These are phyloP conservation scores for Suillus cothurnatus DNA, from an alignment of 768 basidiomycete species.

Conservation along the genomic window DNA sequence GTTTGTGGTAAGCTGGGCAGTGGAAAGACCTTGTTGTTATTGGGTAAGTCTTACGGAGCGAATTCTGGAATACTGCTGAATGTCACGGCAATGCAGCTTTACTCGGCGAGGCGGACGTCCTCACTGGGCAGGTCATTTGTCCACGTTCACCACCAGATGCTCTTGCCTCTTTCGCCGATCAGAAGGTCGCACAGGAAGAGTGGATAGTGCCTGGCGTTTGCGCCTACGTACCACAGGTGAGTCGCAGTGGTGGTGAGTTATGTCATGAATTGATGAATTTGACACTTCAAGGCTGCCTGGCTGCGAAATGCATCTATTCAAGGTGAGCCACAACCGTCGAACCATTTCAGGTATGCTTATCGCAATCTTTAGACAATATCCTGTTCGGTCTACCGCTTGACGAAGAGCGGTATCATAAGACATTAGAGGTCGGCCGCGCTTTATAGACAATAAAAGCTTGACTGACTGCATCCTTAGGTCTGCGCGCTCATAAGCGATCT, in stretches of 20 bases:
- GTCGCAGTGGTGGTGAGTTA: constrained; percentile 29
- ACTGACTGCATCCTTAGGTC: background rate
- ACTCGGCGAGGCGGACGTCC: constrained; percentile 84
- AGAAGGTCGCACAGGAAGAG: constrained; percentile 47
- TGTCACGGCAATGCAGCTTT: constrained; percentile 48
- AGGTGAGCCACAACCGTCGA: constrained; percentile 27
- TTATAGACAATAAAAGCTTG: background rate
- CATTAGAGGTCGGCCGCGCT: constrained; percentile 58
- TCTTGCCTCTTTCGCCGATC: constrained; percentile 59
- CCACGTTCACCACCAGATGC: constrained; percentile 85
- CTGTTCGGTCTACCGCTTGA: constrained; percentile 78
- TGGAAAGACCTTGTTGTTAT: constrained; percentile 85
- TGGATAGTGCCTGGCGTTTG: constrained; percentile 82
- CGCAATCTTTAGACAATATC: constrained; percentile 56
- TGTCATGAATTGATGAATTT: constrained; percentile 37
- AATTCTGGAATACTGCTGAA: constrained; percentile 13
- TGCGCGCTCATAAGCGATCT: constrained; percentile 75
- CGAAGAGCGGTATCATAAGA: constrained; percentile 72
- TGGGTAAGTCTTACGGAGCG: constrained; percentile 41
- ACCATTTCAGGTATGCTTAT: background rate
- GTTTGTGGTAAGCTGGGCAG: constrained; percentile 90
- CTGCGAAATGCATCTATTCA: constrained; percentile 72
- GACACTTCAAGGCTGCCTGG: constrained; percentile 55
- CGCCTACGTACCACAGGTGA: constrained; percentile 84
- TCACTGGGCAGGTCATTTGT: constrained; percentile 79